Percentiles rank a stretch among this genome's conserved stretches.
phyloP scores from a whole-genome alignment of 495 filamentous ascomycete species.

The Aspergillus steynii region DNA sequence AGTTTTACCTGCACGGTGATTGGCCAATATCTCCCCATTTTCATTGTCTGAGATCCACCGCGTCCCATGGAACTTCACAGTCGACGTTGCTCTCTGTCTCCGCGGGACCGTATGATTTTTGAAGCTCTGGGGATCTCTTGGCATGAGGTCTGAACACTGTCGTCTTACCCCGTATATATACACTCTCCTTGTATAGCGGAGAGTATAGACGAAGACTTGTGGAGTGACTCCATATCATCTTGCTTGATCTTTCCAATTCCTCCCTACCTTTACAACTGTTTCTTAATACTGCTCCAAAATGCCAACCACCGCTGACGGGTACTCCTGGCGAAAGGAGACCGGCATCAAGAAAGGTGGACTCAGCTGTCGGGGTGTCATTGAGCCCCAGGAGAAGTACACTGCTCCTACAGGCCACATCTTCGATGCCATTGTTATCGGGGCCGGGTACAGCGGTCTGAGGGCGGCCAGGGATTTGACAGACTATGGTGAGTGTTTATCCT shows the following conservation, averaged over 20 bases:
- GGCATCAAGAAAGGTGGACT: conserved; percentile 8
- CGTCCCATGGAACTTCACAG: neutral
- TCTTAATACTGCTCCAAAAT: neutral
- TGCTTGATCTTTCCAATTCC: no score
- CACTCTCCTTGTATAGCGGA: no score
- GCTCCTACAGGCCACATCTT: conserved; percentile 8
- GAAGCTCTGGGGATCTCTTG: no score
- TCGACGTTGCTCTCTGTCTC: neutral
- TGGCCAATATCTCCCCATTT: neutral
- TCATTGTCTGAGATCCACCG: neutral
- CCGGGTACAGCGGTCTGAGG: conserved; percentile 23
- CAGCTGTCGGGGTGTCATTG: conserved; percentile 10
- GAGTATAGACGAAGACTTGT: no score
- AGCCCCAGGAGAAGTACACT: conserved; percentile 9
- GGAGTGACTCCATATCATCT: no score
- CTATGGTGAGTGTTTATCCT: conserved; percentile 17
- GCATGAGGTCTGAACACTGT: no score
- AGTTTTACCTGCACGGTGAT: neutral
- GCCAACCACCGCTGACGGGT: conserved; percentile 11
- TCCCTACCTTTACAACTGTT: no score
- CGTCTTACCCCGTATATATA: no score
- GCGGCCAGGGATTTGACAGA: conserved; percentile 24
- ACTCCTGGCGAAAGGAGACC: conserved; percentile 5
- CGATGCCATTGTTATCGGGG: conserved; percentile 27
- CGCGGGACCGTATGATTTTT: neutral